Conservation (phyloP, 2,329 filamentous ascomycete species). For the Xylaria sp. region DNA sequence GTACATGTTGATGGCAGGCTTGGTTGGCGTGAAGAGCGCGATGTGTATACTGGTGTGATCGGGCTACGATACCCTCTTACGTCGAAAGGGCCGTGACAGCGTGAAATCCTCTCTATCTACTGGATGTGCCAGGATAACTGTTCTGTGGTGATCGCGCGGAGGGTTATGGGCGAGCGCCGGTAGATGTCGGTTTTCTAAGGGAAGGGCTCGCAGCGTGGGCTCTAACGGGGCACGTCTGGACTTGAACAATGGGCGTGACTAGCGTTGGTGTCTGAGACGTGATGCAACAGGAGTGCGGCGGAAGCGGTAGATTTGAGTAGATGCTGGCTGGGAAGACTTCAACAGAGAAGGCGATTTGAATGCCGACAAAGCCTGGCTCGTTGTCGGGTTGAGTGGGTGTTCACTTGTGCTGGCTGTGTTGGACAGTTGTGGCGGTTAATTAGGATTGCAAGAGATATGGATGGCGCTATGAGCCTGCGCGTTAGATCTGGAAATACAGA, state of each 20-base stretch:
- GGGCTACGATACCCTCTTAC: constrained; percentile 44
- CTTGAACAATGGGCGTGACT: background rate
- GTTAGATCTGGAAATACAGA: background rate
- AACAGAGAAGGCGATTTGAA: background rate
- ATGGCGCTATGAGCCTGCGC: background rate
- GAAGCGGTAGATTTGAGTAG: background rate
- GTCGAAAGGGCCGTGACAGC: constrained; percentile 31
- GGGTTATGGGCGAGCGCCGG: constrained; percentile 6
- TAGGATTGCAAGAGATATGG: background rate
- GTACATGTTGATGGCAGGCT: constrained; percentile 69
- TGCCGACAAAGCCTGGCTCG: constrained; percentile 8
- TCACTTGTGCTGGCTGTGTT: background rate
- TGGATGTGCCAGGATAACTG: background rate
- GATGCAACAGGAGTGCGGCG: background rate
- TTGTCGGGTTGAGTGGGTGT: constrained; percentile 10
- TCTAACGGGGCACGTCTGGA: background rate
- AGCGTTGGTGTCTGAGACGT: background rate
- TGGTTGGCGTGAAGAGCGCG: constrained; percentile 5
- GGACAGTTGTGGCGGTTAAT: background rate
- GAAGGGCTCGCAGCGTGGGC: constrained; percentile 3
- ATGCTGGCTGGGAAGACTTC: background rate
- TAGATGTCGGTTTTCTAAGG: constrained; percentile 2
- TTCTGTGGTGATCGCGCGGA: constrained; percentile 4
- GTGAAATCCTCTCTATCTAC: background rate
- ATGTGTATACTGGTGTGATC: constrained; percentile 16